Percentiles rank a stretch among this genome's conserved stretches.
Evolutionary conservation across 116 monocot species (phyloP).

Genomic region (Posidonia oceanica): DNA sequence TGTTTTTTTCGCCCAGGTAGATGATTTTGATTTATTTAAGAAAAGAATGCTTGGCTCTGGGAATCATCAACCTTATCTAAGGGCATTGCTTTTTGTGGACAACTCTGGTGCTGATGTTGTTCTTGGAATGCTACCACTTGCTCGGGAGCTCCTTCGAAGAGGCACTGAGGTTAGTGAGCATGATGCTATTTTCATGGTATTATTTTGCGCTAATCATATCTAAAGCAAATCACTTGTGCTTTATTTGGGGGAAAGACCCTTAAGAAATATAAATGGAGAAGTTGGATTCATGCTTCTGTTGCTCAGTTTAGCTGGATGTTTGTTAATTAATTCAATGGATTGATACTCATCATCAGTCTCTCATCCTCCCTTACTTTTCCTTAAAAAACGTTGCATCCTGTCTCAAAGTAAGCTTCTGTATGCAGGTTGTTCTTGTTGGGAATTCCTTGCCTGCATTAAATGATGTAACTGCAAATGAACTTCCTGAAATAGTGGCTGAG

Average conservation of each 20-base stretch:
- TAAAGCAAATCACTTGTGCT: too few species aligned
- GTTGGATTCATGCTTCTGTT: too few species aligned
- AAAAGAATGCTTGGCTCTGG: conserved; percentile 50
- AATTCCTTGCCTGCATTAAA: conserved; percentile 93
- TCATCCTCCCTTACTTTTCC: not conserved
- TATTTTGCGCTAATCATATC: not conserved
- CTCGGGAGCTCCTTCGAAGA: conserved; percentile 65
- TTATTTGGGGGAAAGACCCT: too few species aligned
- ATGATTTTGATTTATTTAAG: conserved; percentile 94
- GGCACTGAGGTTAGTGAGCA: conserved; percentile 69
- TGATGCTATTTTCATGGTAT: not conserved
- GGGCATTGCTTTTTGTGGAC: conserved; percentile 95
- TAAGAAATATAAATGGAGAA: too few species aligned
- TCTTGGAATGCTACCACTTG: conserved; percentile 97
- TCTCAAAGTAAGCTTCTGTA: not conserved
- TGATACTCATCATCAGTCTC: too few species aligned
- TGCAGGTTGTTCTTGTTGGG: conserved; percentile 87
- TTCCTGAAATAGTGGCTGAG: conserved; percentile 97
- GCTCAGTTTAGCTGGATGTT: too few species aligned
- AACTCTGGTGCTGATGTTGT: conserved; percentile 97
- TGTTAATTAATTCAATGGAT: too few species aligned
- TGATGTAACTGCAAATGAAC: conserved; percentile 94
- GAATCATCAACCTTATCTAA: conserved; percentile 47
- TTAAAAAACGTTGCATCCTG: not conserved
- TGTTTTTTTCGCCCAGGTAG: conserved; percentile 35